A percentile compares a stretch with the other conserved stretches of the same genome.
Evolutionary conservation across 805 yeast species (phyloP).

Genomic region (Metschnikowia santaceciliae): DNA sequence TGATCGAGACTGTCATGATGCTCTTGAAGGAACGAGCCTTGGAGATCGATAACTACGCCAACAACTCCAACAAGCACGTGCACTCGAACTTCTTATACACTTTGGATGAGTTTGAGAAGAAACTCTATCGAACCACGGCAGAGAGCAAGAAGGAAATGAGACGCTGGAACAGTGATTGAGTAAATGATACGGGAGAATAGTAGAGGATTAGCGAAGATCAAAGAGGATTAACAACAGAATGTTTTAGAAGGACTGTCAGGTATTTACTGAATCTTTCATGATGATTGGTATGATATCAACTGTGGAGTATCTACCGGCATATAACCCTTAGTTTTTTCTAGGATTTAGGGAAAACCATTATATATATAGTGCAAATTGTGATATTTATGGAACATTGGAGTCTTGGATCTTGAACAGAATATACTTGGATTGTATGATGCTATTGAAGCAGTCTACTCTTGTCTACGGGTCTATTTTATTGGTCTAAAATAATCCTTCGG

Average conservation of each 20-base stretch:
- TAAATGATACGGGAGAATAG: too few relatives aligned
- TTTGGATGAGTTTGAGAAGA: conserved; percentile 74
- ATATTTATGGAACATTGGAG: too few relatives aligned
- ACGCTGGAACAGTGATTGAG: conserved; percentile 28
- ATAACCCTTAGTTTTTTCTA: too few relatives aligned
- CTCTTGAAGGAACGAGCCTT: conserved; percentile 65
- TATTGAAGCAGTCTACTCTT: too few relatives aligned
- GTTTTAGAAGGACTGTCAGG: too few relatives aligned
- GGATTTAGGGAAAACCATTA: too few relatives aligned
- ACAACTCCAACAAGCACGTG: conserved; percentile 47
- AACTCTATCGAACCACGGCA: conserved; percentile 50
- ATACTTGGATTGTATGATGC: too few relatives aligned
- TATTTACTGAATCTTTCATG: too few relatives aligned
- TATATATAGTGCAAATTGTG: too few relatives aligned
- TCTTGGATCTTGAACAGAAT: too few relatives aligned
- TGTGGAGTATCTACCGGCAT: too few relatives aligned
- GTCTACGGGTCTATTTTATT: background rate
- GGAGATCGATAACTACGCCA: conserved; percentile 69
- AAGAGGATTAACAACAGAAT: background rate
- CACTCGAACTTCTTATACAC: conserved; percentile 53
- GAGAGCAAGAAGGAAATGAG: conserved; percentile 42
- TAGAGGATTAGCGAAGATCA: background rate
- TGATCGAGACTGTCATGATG: conserved; percentile 47
- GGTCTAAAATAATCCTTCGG: conserved; percentile 17
- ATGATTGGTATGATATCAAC: too few relatives aligned